Conservation (phyloP, 768 basidiomycete species). For the Basidioascus undulatus region DNA sequence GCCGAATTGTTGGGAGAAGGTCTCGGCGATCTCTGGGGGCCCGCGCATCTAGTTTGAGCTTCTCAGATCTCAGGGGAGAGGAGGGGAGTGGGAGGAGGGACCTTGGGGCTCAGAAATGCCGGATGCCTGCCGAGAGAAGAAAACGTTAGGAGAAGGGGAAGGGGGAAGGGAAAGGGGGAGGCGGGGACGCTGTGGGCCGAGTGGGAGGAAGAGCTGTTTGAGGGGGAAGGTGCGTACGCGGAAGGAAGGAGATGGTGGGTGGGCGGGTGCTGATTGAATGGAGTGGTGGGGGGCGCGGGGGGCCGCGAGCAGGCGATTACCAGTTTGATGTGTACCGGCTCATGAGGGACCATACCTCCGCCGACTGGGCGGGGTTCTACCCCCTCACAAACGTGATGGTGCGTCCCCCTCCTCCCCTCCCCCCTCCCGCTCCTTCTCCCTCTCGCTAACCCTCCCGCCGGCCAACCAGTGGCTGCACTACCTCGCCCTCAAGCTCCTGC, state of each 20-base stretch:
- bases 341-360: slow-evolving; percentile 41
- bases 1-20: too few species aligned
- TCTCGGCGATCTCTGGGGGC: too few species aligned
- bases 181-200: too few species aligned
- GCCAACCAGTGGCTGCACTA: slow-evolving; percentile 68
- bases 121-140: too few species aligned
- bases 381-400: slow-evolving; percentile 84
- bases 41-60: too few species aligned
- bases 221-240: slow-evolving; percentile 45
- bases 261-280: neutral
- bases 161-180: too few species aligned
- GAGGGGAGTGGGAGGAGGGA: too few species aligned
- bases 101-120: too few species aligned
- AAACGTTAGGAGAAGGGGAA: too few species aligned
- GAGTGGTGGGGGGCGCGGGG: too few species aligned
- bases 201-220: slow-evolving; percentile 71
- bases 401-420: slow-evolving; percentile 12
- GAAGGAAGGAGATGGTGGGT: neutral
- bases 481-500: slow-evolving; percentile 43
- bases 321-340: slow-evolving; percentile 87
- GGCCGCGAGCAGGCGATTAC: slow-evolving; percentile 48
- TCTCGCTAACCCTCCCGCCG: neutral
- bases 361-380: slow-evolving; percentile 48
- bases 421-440: neutral
- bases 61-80: too few species aligned